These are phyloP conservation scores for Scytalidium sp. DNA, from an alignment of 2,329 filamentous ascomycete genomes.

Conservation along the genomic window DNA sequence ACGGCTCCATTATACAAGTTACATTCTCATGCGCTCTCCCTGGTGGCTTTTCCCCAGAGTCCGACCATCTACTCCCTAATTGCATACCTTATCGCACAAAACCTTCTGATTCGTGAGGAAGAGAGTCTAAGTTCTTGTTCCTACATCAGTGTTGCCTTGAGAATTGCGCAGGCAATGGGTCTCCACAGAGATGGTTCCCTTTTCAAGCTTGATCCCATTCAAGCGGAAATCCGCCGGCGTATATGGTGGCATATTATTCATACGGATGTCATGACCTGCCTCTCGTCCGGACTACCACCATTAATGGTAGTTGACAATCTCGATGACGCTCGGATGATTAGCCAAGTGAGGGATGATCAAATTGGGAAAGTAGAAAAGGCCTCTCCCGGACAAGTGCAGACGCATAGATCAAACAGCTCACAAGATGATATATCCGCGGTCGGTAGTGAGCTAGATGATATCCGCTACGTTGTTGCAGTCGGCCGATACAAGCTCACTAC, in stretches of 20 bases:
- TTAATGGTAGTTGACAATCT: conserved; percentile 46
- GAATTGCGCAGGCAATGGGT: conserved; percentile 38
- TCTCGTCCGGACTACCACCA: conserved; percentile 44
- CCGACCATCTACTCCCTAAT: conserved; percentile 56
- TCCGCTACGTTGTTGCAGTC: conserved; percentile 1
- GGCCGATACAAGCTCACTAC: conserved; percentile 2
- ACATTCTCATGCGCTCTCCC: conserved; percentile 52
- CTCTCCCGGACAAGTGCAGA: conserved; percentile 27
- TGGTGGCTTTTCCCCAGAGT: conserved; percentile 54
- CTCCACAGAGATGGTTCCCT: conserved; percentile 39
- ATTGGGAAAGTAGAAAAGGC: conserved; percentile 39
- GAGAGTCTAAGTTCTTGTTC: conserved; percentile 52
- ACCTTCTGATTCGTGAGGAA: conserved; percentile 44
- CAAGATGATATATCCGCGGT: background rate
- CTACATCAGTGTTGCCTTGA: conserved; percentile 36
- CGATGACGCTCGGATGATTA: conserved; percentile 51
- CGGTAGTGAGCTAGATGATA: background rate
- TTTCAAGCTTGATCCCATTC: conserved; percentile 36
- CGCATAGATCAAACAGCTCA: background rate
- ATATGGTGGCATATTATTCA: conserved; percentile 58
- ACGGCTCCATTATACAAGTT: conserved; percentile 20
- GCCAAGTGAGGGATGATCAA: conserved; percentile 55
- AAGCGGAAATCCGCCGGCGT: conserved; percentile 57
- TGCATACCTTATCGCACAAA: conserved; percentile 54
- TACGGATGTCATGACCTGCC: conserved; percentile 50